Evolutionary conservation across 2,329 filamentous ascomycete species (phyloP), one percentile per base, ranked within the genome.

Genomic region (Paramyrothecium sp.): DNA sequence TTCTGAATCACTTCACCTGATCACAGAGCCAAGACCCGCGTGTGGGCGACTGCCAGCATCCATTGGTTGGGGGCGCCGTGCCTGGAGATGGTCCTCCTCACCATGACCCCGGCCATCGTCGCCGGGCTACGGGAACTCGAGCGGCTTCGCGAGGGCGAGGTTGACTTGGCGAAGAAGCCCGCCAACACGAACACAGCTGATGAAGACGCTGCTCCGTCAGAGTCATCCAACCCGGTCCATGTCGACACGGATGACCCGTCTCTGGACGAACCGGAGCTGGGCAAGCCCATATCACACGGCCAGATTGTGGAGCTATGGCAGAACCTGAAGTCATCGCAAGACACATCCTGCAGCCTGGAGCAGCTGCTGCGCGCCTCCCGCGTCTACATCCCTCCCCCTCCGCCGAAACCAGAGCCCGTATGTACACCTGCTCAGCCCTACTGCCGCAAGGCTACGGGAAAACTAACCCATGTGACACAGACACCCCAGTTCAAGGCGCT

Each of bases 401-500:
- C 88, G 5, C 87, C 89, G 4, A 96, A 92, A 69, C 83, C 87
- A 3, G 88, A 92, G 69, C 89, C 89, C 13, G 91, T 94, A 77
- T 60, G 85, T 77, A 4, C 3, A 33, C 41, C 34, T 20, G 17
- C 20, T 47, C 51, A 4, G 51, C 46, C 26, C 26, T 30, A 30
- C 26, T 5, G 26, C 26, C 26, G 26, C 26, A 30, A 30, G 26
- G 26, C 26, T 30, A 30, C 26, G 26, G 26, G 5, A n/a, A 30
- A 30, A 30, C 26, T 30, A 30, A 30, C 10, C 4, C 41, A 21
- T 12, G 56, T 63, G n/a, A 63, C 8, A 11, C 58, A 96, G 86
- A 89, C 89, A 1, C 78, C 87, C 8, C 89, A 96, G 75, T 98
- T 94, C 77, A 90, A 91, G 71, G 89, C 88, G 7, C 80, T 97